Evolutionary conservation across 2,329 filamentous ascomycete species (phyloP).

Genomic region (Chrysoporthe puriensis): DNA sequence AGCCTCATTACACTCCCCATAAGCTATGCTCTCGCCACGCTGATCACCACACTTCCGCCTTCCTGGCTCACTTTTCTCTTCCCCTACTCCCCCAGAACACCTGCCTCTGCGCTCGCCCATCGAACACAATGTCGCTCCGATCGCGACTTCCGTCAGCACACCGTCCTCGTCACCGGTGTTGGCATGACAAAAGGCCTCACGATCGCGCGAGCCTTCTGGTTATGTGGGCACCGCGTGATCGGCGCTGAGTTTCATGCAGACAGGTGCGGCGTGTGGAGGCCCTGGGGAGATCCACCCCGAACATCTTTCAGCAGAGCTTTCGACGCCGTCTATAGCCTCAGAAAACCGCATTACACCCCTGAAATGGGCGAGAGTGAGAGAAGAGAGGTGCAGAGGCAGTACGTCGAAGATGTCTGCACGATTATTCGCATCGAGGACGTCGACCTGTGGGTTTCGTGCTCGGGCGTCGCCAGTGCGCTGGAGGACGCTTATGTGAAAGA

Average conservation of each 20-base stretch:
- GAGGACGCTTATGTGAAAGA: constrained; percentile 70
- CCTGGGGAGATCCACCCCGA: neutral
- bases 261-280: constrained; percentile 49
- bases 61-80: constrained; percentile 17
- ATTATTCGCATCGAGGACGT: constrained; percentile 63
- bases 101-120: constrained; percentile 9
- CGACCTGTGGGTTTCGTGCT: constrained; percentile 75
- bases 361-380: constrained; percentile 53
- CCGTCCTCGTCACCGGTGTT: constrained; percentile 72
- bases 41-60: constrained; percentile 7
- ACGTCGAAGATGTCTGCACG: constrained; percentile 9
- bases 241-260: constrained; percentile 64
- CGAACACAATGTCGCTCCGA: constrained; percentile 16
- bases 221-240: constrained; percentile 69
- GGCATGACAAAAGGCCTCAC: constrained; percentile 72
- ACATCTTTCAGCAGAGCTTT: constrained; percentile 61
- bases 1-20: constrained; percentile 14
- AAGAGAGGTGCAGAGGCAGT: constrained; percentile 53
- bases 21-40: constrained; percentile 14
- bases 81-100: constrained; percentile 14
- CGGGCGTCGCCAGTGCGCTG: constrained; percentile 66
- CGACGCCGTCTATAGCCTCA: constrained; percentile 53
- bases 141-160: constrained; percentile 36
- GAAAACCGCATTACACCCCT: constrained; percentile 41
- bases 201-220: constrained; percentile 67